A percentile compares a stretch with the other conserved stretches of the same genome.
Conservation (phyloP, 1,284 basidiomycete species). For the Macrocystidia cucumis region DNA sequence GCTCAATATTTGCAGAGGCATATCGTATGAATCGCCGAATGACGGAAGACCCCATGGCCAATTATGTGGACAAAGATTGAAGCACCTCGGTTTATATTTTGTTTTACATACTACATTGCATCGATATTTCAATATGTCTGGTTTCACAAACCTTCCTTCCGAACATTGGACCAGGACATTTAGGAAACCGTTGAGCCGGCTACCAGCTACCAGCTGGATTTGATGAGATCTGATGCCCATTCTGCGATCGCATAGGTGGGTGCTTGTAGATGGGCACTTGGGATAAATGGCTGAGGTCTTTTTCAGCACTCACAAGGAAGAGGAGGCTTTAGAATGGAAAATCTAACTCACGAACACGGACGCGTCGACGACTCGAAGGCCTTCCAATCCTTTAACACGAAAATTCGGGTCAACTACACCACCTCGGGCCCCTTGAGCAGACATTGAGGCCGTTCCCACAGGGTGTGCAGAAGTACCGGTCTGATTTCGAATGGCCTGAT, state of each 20-base stretch:
- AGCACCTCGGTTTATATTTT: slow-evolving; percentile 6
- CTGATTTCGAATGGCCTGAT: slow-evolving; percentile 11
- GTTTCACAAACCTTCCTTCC: too few species aligned
- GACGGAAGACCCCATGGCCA: slow-evolving; percentile 84
- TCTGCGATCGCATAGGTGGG: slow-evolving; percentile 26
- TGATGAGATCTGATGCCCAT: slow-evolving; percentile 24
- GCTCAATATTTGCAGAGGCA: slow-evolving; percentile 50
- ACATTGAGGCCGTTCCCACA: slow-evolving; percentile 14
- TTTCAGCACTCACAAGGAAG: too few species aligned
- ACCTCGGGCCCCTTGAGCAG: slow-evolving; percentile 9
- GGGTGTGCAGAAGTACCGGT: slow-evolving; percentile 13
- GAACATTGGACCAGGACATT: too few species aligned
- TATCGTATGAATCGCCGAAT: slow-evolving; percentile 71
- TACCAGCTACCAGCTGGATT: too few species aligned
- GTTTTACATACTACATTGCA: slow-evolving; percentile 1
- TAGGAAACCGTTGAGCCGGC: too few species aligned
- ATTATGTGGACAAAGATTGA: slow-evolving; percentile 58
- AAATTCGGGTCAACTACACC: slow-evolving; percentile 10
- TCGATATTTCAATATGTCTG: not conserved
- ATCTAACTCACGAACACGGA: slow-evolving; percentile 13
- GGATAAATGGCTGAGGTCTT: slow-evolving; percentile 22
- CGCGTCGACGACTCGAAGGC: slow-evolving; percentile 13
- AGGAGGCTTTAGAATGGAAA: too few species aligned
- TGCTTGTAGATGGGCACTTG: slow-evolving; percentile 23
- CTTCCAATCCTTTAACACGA: slow-evolving; percentile 10